Evolutionary conservation across 768 basidiomycete species (phyloP), one percentile per base, ranked within the genome.

Genomic region (Trametes gibbosa): DNA sequence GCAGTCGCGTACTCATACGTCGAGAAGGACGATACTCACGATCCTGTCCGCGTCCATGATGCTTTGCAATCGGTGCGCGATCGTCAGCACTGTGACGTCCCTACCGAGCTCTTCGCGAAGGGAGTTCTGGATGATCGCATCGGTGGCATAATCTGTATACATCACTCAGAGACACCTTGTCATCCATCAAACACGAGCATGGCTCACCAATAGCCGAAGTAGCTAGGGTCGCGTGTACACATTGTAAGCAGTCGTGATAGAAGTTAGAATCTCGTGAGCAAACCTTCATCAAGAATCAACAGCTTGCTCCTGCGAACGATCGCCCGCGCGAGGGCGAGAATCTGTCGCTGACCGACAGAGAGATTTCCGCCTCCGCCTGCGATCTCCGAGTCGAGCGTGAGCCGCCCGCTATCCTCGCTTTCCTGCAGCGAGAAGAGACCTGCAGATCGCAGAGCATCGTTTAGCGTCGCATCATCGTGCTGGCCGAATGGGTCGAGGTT

Each of bases 31-130:
- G 37, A 41, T 9, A 64, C 69, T 55, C 57, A 85, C 75, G 45
- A 86, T 81, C 63, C 81, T 81, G 66, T 86, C 84, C 3, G 83
- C 81, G 51, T 84, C 84, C 74, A 84, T 83, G 59, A 86, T 81
- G 7, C 80, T 85, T 56, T 79, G 76, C 8, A 83, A 65, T 17
- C 84, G 77, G 67, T 85, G 84, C 1, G 85, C 85, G 39, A 87
- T 77, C 17, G 82, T 85, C 29, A 86, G 71, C 19, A 86, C 70
- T 0, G 84, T 86, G 0, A 76, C 76, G 46, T 73, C 77, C 21
- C 69, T 68, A 12, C 68, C 70, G 5, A 82, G 65, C 60, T 77
- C 76, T 25, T 74, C 73, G 10, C 84, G 74, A 53, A 87, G 77
- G 1, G 83, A 81, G 5, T 72, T 70, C 68, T 87, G 85, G 57